A percentile compares a stretch with the other conserved stretches of the same genome.
Evolutionary conservation across 805 yeast genomes (phyloP).

Genomic region (Ascoidea asiatica): DNA sequence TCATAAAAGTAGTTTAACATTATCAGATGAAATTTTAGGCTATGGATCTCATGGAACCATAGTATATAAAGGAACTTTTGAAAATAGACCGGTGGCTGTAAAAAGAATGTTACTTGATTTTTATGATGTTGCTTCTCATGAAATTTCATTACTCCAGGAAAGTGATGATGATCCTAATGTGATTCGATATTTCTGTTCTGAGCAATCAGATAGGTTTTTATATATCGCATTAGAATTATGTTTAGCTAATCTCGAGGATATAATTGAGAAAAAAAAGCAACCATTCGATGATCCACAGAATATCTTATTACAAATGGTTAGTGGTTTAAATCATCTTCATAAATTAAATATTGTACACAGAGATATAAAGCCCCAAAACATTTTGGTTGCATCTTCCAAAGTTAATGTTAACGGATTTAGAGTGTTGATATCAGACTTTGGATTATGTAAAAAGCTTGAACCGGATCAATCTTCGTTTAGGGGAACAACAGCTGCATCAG

Average conservation of each 20-base stretch:
- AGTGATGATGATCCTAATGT: constrained; percentile 97
- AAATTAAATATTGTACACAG: constrained; percentile 86
- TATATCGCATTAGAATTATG: constrained; percentile 92
- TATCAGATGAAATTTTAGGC: constrained; percentile 72
- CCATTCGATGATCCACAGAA: constrained; percentile 26
- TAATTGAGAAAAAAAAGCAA: constrained; percentile 42
- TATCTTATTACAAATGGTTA: constrained; percentile 61
- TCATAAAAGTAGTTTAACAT: constrained; percentile 34
- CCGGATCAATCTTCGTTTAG: constrained; percentile 86
- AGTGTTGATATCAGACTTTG: constrained; percentile 86
- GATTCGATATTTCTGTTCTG: constrained; percentile 86
- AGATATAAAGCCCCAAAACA: constrained; percentile 39
- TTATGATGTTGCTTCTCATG: constrained; percentile 88
- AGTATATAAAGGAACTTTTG: constrained; percentile 82
- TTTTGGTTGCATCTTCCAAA: constrained; percentile 8
- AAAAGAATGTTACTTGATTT: constrained; percentile 88
- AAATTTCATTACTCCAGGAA: constrained; percentile 75
- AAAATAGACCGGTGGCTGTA: constrained; percentile 89
- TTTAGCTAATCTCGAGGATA: constrained; percentile 76
- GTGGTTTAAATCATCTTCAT: constrained; percentile 80
- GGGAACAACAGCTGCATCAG: constrained; percentile 90
- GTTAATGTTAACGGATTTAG: constrained; percentile 23
- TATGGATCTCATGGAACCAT: constrained; percentile 96
- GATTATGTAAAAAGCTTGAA: constrained; percentile 84
- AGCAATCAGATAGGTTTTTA: constrained; percentile 72